Base-by-base conservation (phyloP, 768 basidiomycete genomes). In the Gelatoporia subvermispora region DNA sequence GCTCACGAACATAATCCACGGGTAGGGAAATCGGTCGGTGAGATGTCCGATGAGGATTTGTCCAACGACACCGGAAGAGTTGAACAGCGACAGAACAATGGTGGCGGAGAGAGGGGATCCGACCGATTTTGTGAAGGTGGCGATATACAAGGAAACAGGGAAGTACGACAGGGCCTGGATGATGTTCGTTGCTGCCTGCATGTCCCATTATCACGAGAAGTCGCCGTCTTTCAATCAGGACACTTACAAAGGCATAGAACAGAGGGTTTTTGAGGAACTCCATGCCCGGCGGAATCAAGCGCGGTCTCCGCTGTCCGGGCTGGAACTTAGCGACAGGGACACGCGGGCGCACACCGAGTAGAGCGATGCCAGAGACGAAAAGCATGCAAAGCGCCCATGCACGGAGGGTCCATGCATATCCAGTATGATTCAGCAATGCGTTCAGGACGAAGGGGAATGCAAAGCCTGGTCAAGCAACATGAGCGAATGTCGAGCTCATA, bases 111-210 rank as follows among this genome's bases (percentile, higher is more conserved):
- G 49, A 8, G 55, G 58, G 2, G 57, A 56, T 2, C 54, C 53
- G 7, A 59, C 48, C 10, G 56, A 35, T 3, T 48, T 54, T 3
- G 54, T 44, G 51, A 57, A 62, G 4, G 52, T 49, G 3, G 61
- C 53, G 13, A 59, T 60, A 39, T 63, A 60, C 3, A 60, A 51
- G 8, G 59, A 63, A 2, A 57, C 61, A 20, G 58, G 59, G 52
- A 59, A 59, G 45, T 57, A 60, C n/a, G 56, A 55, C 18, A 62
- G 46, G 8, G 59, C 59, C 46, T 63, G 59, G 8, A 62, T 41
- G 18, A 58, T 36, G 21, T 43, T 47, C 5, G 57, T 54, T 4
- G 52, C 18, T 13, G 45, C 46, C 60, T 61, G 35, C 2, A 22
- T 17, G 9, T 21, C 8, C 4, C 39, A 18, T 41, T 9, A 8